These are phyloP conservation scores for Blepharisma undulans DNA, from an alignment of 169 alveolate species.

Conservation along the genomic window DNA sequence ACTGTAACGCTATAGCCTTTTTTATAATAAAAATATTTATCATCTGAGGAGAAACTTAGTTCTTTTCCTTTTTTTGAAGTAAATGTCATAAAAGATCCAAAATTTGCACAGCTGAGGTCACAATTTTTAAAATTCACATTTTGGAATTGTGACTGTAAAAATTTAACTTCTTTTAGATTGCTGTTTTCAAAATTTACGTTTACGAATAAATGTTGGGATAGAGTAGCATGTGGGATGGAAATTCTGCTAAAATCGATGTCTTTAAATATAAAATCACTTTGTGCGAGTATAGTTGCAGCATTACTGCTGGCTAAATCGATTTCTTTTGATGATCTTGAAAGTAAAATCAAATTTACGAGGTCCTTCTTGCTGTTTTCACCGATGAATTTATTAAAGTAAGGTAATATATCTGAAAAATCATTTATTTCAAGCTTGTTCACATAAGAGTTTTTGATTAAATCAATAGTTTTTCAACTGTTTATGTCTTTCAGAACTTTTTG, in stretches of 20 bases:
- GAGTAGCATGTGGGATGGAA: background rate
- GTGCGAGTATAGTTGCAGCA: background rate
- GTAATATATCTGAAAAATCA: background rate
- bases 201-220: background rate
- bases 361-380: background rate
- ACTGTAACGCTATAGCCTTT: background rate
- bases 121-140: background rate
- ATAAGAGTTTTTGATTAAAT: background rate
- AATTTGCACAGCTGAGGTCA: background rate
- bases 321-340: background rate
- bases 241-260: background rate
- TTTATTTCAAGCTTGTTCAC: background rate
- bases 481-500: background rate
- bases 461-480: background rate
- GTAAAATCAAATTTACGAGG: background rate
- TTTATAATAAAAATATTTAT: too few relatives aligned
- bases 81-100: background rate
- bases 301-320: background rate
- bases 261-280: background rate
- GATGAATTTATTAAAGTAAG: too few relatives aligned
- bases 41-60: background rate
- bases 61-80: background rate
- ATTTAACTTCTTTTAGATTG: background rate
- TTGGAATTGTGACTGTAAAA: background rate
- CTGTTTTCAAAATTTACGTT: background rate